These are phyloP conservation scores for Bathelium albidoporum DNA, from an alignment of 495 filamentous ascomycete genomes.

Conservation along the genomic window DNA sequence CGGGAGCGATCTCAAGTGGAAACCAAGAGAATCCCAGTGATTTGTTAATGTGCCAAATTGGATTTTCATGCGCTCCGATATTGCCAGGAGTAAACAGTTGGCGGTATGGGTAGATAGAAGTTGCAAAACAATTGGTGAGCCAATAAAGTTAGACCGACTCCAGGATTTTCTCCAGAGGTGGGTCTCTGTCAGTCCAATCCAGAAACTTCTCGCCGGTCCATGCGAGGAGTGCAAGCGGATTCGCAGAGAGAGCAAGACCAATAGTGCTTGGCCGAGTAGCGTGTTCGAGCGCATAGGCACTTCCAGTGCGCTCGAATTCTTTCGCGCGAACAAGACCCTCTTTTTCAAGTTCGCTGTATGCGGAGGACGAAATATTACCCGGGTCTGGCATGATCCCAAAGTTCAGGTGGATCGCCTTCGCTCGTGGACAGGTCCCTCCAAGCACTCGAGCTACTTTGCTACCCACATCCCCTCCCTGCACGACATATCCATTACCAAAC, in stretches of 20 bases:
- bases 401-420: constrained; percentile 34
- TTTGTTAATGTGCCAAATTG: constrained; percentile 39
- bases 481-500: constrained; percentile 50
- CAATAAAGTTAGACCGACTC: constrained; percentile 52
- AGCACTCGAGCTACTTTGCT: constrained; percentile 39
- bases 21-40: constrained; percentile 51
- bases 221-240: constrained; percentile 51
- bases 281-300: constrained; percentile 48
- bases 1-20: constrained; percentile 41
- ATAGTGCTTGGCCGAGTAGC: constrained; percentile 52
- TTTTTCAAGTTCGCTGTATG: constrained; percentile 11
- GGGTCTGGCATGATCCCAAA: neutral
- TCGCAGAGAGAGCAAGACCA: constrained; percentile 46
- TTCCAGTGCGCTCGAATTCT: constrained; percentile 33
- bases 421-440: constrained; percentile 22
- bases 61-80: constrained; percentile 19
- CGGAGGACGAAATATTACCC: constrained; percentile 13
- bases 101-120: constrained; percentile 49
- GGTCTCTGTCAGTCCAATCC: constrained; percentile 49
- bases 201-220: constrained; percentile 64
- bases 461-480: constrained; percentile 60
- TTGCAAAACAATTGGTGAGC: constrained; percentile 50
- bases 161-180: constrained; percentile 45
- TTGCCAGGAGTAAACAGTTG: constrained; percentile 19
- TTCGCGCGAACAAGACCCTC: constrained; percentile 20